phyloP scores from a whole-genome alignment of 2,329 filamentous ascomycete species.

The Dactylellina parvicollis region DNA sequence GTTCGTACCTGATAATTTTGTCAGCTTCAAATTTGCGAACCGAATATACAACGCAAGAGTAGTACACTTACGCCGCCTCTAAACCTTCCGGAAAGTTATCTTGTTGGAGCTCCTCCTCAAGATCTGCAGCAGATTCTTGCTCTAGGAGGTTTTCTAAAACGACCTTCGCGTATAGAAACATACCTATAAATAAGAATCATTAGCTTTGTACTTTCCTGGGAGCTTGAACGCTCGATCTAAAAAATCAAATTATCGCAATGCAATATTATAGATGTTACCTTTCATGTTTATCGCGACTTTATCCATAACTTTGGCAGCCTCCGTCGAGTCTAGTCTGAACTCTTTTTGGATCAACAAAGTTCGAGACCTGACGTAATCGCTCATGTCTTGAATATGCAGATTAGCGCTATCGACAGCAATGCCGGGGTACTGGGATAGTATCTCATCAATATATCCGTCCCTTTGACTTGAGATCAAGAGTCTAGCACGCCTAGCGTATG shows the following conservation, averaged over 20 bases:
- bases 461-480: constrained; percentile 5
- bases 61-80: constrained; percentile 45
- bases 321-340: background rate
- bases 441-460: background rate
- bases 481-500: background rate
- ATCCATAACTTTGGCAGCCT: background rate
- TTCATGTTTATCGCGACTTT: background rate
- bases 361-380: background rate
- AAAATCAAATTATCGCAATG: too few species aligned
- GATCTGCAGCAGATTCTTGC: constrained; percentile 54
- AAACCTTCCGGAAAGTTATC: constrained; percentile 53
- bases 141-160: constrained; percentile 55
- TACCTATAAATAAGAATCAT: constrained; percentile 3
- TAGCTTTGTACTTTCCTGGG: background rate
- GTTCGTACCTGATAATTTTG: background rate
- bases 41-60: background rate
- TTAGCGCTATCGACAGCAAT: background rate
- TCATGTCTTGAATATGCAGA: background rate
- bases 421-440: background rate
- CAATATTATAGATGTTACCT: too few species aligned
- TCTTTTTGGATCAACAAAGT: background rate
- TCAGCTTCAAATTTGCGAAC: background rate
- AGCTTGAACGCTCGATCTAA: background rate
- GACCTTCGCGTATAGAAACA: constrained; percentile 56
- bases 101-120: constrained; percentile 49